Base-by-base conservation (phyloP, 345 rosid genomes). In the Eutrema yunnanense region DNA sequence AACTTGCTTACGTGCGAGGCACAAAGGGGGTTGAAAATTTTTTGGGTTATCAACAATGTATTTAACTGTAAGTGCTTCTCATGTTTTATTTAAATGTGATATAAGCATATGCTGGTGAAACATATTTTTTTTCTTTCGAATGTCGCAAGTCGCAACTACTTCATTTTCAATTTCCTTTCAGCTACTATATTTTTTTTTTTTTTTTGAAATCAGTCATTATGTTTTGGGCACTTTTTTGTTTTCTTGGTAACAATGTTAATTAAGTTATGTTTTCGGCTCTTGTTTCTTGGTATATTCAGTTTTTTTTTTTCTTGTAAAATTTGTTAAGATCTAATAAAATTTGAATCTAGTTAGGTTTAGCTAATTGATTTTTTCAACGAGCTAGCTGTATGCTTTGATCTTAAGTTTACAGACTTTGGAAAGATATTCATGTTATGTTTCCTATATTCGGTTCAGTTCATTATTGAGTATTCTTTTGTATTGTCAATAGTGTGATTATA, bases 51-150 rank as follows among this genome's bases (percentile, higher is more conserved):
- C 3, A 75, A 52, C 36, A 36, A 52, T 43, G 69, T 27, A 42
- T 26, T 3, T n/a, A n/a, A n/a, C n/a, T n/a, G n/a, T n/a, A n/a
- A n/a, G n/a, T 75, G 79, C 79, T 46, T 62, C 79, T 62, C 79
- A 75, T 75, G 79, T 69, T 60, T 58, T 11, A 16, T 27, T 53
- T 8, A 48, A 2, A 9, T 48, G 40, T 33, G 36, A 8, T 9
- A 19, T 38, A 70, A 41, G 59, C 38, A 50, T 2, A 57, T 55
- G 61, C 66, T 67, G 73, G 72, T 49, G 73, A 34, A 22, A 41
- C 14, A 27, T 41, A 58, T 51, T 8, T 50, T 50, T 50, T 61
- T 58, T 56, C 1, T 41, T 60, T 60, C 19, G 10, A 60, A 40
- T 38, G 2, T 65, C 34, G 11, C 46, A 33, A 22, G 26, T 22